Conservation (phyloP, 2,329 filamentous ascomycete genomes). For the Fusarium sororula region DNA sequence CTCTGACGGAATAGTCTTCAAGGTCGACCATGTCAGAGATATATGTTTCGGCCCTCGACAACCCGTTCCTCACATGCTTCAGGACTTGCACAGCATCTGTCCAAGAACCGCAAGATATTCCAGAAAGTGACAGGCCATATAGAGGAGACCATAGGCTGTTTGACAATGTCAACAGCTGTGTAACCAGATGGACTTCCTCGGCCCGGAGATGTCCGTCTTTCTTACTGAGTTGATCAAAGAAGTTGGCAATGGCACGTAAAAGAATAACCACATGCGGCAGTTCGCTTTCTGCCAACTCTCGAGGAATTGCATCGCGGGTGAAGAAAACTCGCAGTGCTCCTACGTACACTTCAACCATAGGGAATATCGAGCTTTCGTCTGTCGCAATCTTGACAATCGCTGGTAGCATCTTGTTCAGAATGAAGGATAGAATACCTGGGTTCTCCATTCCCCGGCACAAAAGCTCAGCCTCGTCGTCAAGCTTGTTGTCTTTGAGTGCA, state of each 20-base stretch:
- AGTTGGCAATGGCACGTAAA: constrained; percentile 44
- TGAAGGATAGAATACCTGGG: constrained; percentile 55
- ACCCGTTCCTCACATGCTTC: constrained; percentile 21
- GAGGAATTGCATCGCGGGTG: constrained; percentile 46
- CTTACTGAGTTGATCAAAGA: constrained; percentile 41
- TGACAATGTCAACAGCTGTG: constrained; percentile 41
- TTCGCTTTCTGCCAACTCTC: constrained; percentile 49
- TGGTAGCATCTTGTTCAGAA: constrained; percentile 63
- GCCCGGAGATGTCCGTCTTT: constrained; percentile 28
- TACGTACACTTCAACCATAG: constrained; percentile 61
- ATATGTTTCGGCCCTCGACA: constrained; percentile 29
- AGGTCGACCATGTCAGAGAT: constrained; percentile 30
- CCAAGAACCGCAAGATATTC: constrained; percentile 25
- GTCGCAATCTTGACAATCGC: constrained; percentile 56
- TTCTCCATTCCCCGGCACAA: constrained; percentile 60
- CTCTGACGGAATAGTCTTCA: constrained; percentile 22
- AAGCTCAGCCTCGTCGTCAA: constrained; percentile 58
- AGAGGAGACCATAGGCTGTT: constrained; percentile 47
- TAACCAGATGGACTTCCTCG: constrained; percentile 42
- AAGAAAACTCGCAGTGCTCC: constrained; percentile 53
- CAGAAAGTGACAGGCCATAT: constrained; percentile 28
- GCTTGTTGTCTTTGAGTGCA: constrained; percentile 58
- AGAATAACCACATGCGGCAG: constrained; percentile 47
- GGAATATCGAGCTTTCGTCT: constrained; percentile 51
- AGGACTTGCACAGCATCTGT: constrained; percentile 27